phyloP scores from a whole-genome alignment of 768 basidiomycete species.

The Cystobasidium onofrii region DNA sequence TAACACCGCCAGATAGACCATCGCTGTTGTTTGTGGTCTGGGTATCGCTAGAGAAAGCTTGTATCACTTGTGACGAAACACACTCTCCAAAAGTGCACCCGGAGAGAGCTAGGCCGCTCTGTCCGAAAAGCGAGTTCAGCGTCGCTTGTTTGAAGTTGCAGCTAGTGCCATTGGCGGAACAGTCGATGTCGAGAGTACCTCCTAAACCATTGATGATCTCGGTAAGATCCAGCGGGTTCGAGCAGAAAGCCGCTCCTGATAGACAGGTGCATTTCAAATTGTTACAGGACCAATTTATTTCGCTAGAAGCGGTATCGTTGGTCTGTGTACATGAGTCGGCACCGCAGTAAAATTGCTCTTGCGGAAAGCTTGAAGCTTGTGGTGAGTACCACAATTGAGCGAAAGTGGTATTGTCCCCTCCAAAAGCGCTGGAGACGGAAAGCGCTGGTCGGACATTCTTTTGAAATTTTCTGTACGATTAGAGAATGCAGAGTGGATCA shows the following conservation, averaged over 20 bases:
- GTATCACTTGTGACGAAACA: slow-evolving; percentile 68
- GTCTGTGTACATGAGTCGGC: slow-evolving; percentile 65
- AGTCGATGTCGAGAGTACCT: slow-evolving; percentile 63
- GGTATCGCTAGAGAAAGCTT: slow-evolving; percentile 46
- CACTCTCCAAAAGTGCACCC: slow-evolving; percentile 83
- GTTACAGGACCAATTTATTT: slow-evolving; percentile 59
- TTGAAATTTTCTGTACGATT: slow-evolving; percentile 15
- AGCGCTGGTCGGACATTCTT: slow-evolving; percentile 49
- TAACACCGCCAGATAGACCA: slow-evolving; percentile 65
- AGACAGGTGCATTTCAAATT: slow-evolving; percentile 69
- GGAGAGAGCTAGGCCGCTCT: slow-evolving; percentile 60
- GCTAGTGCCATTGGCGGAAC: slow-evolving; percentile 51
- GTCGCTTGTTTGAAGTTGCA: slow-evolving; percentile 70
- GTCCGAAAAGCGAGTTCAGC: slow-evolving; percentile 64
- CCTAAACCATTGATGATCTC: slow-evolving; percentile 58
- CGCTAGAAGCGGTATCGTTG: slow-evolving; percentile 41
- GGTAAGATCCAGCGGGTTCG: slow-evolving; percentile 46
- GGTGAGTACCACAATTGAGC: slow-evolving; percentile 61
- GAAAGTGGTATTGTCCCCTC: slow-evolving; percentile 52
- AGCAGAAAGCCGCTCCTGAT: slow-evolving; percentile 65
- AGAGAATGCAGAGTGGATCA: background rate
- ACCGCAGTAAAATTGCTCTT: slow-evolving; percentile 78
- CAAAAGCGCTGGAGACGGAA: slow-evolving; percentile 43
- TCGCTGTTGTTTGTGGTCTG: slow-evolving; percentile 36
- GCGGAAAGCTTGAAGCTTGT: slow-evolving; percentile 49